Percentiles rank a stretch among this genome's conserved stretches.
Evolutionary conservation across 2,329 filamentous ascomycete species (phyloP).

Genomic region (Hypoxylon sp.): DNA sequence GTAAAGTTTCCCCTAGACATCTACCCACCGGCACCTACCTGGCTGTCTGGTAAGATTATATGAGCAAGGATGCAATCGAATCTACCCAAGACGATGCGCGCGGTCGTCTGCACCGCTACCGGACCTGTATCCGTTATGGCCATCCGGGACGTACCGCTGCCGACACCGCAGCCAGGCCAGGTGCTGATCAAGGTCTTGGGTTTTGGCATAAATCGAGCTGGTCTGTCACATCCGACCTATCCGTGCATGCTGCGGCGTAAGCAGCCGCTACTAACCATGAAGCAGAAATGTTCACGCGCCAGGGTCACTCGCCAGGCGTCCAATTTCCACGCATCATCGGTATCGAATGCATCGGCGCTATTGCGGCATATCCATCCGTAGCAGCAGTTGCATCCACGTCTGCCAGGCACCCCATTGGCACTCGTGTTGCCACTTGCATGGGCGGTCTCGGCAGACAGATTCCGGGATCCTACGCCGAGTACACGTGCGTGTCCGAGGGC

Average conservation of each 20-base stretch:
- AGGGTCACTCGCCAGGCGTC: conserved; percentile 59
- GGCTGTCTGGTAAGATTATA: not conserved
- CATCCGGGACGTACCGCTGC: conserved; percentile 57
- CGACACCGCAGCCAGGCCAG: conserved; percentile 55
- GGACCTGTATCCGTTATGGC: conserved; percentile 59
- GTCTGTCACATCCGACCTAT: conserved; percentile 27
- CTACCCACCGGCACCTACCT: too few relatives aligned
- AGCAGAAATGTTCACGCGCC: conserved; percentile 63
- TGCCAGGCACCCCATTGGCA: conserved; percentile 28
- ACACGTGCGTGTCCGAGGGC: conserved; percentile 59
- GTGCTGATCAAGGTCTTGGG: conserved; percentile 61
- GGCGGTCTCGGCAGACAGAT: conserved; percentile 64
- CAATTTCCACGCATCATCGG: conserved; percentile 62
- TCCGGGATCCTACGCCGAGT: conserved; percentile 66
- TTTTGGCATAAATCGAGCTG: conserved; percentile 62
- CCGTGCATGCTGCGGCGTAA: conserved; percentile 8
- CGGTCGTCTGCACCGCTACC: conserved; percentile 58
- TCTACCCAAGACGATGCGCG: conserved; percentile 58
- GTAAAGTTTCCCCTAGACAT: not conserved
- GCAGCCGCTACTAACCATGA: conserved; percentile 21
- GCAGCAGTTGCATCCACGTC: not conserved
- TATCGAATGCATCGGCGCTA: conserved; percentile 62
- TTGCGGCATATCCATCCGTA: conserved; percentile 54
- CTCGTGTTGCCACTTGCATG: conserved; percentile 63
- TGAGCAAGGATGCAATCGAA: conserved; percentile 20